Base-by-base conservation (phyloP, 257 asterid genomes). In the Penstemon barbatus region DNA sequence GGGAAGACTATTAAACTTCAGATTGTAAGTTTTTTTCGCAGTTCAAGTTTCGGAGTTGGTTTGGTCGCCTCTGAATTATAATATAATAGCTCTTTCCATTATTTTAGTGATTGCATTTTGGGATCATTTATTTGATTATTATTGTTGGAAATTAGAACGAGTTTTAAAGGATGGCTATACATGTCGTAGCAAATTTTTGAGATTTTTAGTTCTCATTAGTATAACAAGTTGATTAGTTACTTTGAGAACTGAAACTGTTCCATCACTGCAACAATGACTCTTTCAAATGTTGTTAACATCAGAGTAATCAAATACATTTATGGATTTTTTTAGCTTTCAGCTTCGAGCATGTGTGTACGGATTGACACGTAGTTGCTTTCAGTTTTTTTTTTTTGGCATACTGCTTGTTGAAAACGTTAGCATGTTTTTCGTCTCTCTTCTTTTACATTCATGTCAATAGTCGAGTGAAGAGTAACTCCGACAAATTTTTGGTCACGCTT, bases 1-100 rank as follows among this genome's bases (percentile, higher is more conserved):
- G 80, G 74, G 51, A 76, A 76, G 80, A 76, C 86, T 18, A 82
- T 85, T 72, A 85, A 85, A 68, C 88, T 82, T 76, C 90, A 85
- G 74, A 85, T 85, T 69, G 90, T 85, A 74, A 65, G 78, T 8
- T 63, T 51, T 43, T 12, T 42, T 5, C 37, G 18, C 25, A 53
- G n/a, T 41, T 25, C 15, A 19, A 15, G 18, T 37, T 18, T 41
- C 6, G 12, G 52, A 51, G 15, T 40, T 64, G n/a, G 69, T 18
- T 38, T 7, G 3, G 75, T 57, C 63, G 18, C 63, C 36, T 52
- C 11, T 12, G 19, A 1, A 39, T 43, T 8, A 4, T 12, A 54
- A 6, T 36, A 19, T 43, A 42, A 25, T 9, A 19, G 41, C 9
- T 57, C 44, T 39, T 63, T 50, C 8, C 25, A 54, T 19, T 60